These are phyloP conservation scores for Pythium coloratum DNA, from an alignment of 352 stramenopile species.

Conservation along the genomic window DNA sequence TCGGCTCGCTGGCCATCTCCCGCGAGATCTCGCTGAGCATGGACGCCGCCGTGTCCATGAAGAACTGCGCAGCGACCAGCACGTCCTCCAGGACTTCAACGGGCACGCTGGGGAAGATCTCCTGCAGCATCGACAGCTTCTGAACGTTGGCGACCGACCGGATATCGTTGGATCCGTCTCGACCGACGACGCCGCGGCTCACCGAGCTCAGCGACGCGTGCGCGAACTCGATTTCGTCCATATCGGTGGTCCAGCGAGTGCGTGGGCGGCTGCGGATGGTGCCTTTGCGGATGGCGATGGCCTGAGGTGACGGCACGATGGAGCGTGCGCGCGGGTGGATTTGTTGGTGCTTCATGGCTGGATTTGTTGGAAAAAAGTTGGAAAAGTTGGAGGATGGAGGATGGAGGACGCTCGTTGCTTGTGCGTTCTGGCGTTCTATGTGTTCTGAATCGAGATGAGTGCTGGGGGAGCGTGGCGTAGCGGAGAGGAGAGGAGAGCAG, in stretches of 20 bases:
- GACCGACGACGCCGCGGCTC: conserved; percentile 12
- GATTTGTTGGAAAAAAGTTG: conserved; percentile 10
- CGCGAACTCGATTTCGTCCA: conserved; percentile 28
- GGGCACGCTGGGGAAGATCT: conserved; percentile 56
- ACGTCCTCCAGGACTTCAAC: conserved; percentile 60
- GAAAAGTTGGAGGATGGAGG: background rate
- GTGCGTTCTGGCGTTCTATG: background rate
- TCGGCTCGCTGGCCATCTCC: conserved; percentile 14
- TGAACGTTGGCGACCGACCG: conserved; percentile 43
- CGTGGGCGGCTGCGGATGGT: conserved; percentile 19
- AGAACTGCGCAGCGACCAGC: conserved; percentile 60
- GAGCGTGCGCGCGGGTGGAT: background rate
- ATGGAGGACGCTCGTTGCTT: background rate
- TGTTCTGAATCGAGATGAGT: conserved; percentile 2
- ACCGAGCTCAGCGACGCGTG: background rate
- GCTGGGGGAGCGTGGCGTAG: background rate
- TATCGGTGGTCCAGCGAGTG: conserved; percentile 10
- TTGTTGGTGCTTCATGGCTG: conserved; percentile 21
- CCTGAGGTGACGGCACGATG: background rate
- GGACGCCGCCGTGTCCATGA: conserved; percentile 56
- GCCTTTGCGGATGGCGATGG: conserved; percentile 18
- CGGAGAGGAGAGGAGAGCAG: background rate
- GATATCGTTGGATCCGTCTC: conserved; percentile 20
- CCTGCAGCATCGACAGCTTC: conserved; percentile 46
- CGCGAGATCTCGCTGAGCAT: conserved; percentile 60